Evolutionary conservation across 805 yeast species (phyloP).

Genomic region (Scheffersomyces coipomensis): DNA sequence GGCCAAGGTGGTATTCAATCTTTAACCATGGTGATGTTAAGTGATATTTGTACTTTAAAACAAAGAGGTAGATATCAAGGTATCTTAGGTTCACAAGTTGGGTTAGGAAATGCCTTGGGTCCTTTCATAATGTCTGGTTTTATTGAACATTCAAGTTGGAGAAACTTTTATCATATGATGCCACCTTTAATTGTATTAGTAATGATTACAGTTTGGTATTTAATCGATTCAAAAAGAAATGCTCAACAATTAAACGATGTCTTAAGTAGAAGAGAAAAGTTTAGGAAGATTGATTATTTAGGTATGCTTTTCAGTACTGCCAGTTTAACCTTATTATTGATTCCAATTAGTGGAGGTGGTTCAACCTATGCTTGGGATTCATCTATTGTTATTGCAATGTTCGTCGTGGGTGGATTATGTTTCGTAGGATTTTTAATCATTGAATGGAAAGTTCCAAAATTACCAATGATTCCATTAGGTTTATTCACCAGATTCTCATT

Average conservation of each 20-base stretch:
- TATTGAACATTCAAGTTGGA: conserved; percentile 47
- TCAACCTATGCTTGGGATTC: conserved; percentile 52
- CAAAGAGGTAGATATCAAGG: conserved; percentile 61
- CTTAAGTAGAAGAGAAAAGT: conserved; percentile 26
- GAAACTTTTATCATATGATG: conserved; percentile 50
- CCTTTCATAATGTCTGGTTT: conserved; percentile 57
- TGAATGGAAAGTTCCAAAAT: conserved; percentile 38
- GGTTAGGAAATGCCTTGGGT: conserved; percentile 53
- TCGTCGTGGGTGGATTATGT: conserved; percentile 47
- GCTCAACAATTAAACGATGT: conserved; percentile 25
- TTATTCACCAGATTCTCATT: conserved; percentile 34
- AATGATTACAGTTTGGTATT: conserved; percentile 21
- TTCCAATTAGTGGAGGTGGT: conserved; percentile 59
- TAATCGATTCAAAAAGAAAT: conserved; percentile 30
- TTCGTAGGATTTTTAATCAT: conserved; percentile 33
- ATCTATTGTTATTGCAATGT: conserved; percentile 48
- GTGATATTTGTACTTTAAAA: conserved; percentile 52
- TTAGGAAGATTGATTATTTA: conserved; percentile 45
- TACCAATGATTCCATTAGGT: conserved; percentile 48
- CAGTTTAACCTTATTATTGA: conserved; percentile 43
- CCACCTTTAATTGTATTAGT: conserved; percentile 41
- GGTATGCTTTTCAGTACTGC: conserved; percentile 46
- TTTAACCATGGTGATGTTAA: conserved; percentile 49
- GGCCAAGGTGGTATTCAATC: conserved; percentile 56
- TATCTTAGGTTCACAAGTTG: conserved; percentile 49